A percentile compares a stretch with the other conserved stretches of the same genome.
phyloP scores from a whole-genome alignment of 2,329 filamentous ascomycete genomes.

The Fusarium marasasianum region DNA sequence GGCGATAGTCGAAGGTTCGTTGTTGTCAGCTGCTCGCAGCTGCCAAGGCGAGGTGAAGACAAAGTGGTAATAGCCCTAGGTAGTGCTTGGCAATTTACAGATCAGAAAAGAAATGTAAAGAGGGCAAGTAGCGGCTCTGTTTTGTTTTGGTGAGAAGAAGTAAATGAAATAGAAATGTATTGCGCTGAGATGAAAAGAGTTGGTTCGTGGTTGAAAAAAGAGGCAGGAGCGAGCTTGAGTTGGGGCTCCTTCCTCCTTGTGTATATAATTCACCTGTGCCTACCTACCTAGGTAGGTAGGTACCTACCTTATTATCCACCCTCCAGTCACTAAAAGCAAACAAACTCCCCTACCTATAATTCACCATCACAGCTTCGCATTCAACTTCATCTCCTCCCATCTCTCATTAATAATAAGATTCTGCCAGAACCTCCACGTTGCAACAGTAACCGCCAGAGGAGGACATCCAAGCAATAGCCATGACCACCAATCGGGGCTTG shows the following conservation, averaged over 20 bases:
- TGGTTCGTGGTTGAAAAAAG: constrained; percentile 65
- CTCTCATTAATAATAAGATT: constrained; percentile 75
- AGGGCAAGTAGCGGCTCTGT: too few species aligned
- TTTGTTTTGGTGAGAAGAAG: background rate
- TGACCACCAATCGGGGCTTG: constrained; percentile 87
- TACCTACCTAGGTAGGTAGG: too few species aligned
- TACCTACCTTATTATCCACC: background rate
- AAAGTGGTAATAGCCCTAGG: background rate
- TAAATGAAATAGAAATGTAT: background rate
- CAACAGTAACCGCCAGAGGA: constrained; percentile 75
- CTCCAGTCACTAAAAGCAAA: background rate
- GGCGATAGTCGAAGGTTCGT: background rate
- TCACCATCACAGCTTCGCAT: constrained; percentile 35
- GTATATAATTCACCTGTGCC: background rate
- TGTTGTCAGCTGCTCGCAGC: constrained; percentile 13
- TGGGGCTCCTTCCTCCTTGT: background rate
- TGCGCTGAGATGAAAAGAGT: background rate
- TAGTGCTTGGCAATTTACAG: background rate
- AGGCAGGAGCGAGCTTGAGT: constrained; percentile 56
- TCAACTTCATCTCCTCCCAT: constrained; percentile 70
- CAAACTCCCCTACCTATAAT: background rate
- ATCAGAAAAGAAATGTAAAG: background rate
- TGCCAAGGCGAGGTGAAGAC: background rate
- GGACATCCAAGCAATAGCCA: constrained; percentile 75
- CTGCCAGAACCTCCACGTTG: constrained; percentile 75